Conservation (phyloP, 495 filamentous ascomycete species). For the Penicillium waksmanii region DNA sequence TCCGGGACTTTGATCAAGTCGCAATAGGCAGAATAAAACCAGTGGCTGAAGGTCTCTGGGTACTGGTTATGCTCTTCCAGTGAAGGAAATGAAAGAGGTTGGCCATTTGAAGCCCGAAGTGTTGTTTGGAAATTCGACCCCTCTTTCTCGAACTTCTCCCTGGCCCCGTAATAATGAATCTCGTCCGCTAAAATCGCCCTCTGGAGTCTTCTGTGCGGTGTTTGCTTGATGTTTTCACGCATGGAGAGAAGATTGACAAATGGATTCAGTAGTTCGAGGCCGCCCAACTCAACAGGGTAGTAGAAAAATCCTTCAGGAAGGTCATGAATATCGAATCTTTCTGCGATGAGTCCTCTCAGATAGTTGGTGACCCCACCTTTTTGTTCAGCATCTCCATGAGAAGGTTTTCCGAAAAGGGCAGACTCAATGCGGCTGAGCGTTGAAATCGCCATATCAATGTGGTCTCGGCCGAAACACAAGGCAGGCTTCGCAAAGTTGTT, state of each 20-base stretch:
- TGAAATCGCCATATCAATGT: constrained; percentile 65
- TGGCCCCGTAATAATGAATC: constrained; percentile 45
- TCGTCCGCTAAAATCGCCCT: constrained; percentile 11
- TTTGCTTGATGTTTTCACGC: constrained; percentile 53
- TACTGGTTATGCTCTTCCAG: constrained; percentile 57
- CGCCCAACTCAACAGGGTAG: constrained; percentile 63
- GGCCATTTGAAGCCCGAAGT: constrained; percentile 21
- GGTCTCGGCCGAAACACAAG: constrained; percentile 64
- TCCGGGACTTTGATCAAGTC: constrained; percentile 43
- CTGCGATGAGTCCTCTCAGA: constrained; percentile 55
- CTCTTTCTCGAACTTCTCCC: constrained; percentile 47
- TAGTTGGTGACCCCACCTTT: constrained; percentile 58
- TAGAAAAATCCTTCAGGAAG: constrained; percentile 73
- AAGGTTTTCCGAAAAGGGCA: constrained; percentile 47
- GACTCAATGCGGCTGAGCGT: constrained; percentile 64
- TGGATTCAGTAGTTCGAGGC: constrained; percentile 59
- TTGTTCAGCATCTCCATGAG: constrained; percentile 13
- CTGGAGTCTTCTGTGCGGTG: constrained; percentile 32
- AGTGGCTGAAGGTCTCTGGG: constrained; percentile 49
- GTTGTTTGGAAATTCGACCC: constrained; percentile 15
- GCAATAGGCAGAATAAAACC: constrained; percentile 38
- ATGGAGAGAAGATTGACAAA: constrained; percentile 58
- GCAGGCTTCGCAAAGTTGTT: constrained; percentile 69
- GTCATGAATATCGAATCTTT: constrained; percentile 56
- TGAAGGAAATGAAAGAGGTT: constrained; percentile 49